Evolutionary conservation across 805 yeast species (phyloP).

Genomic region (Candida boidinii): DNA sequence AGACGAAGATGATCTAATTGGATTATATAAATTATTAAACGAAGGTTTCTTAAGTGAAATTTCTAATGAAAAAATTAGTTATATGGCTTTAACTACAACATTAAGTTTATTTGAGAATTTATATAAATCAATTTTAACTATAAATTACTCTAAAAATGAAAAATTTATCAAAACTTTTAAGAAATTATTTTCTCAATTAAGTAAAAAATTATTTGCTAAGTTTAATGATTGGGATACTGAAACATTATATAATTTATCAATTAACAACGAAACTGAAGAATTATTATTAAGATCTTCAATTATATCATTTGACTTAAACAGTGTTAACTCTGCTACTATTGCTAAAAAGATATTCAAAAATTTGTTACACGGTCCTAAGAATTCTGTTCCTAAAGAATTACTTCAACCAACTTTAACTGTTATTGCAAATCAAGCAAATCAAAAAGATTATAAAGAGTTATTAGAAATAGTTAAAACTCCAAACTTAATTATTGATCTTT

Average conservation of each 20-base stretch:
- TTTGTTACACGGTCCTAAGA: slow-evolving; percentile 43
- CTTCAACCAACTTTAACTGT: slow-evolving; percentile 35
- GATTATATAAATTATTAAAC: slow-evolving; percentile 25
- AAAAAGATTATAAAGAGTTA: slow-evolving; percentile 53
- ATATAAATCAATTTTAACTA: slow-evolving; percentile 18
- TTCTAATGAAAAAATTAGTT: slow-evolving; percentile 20
- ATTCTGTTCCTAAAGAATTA: slow-evolving; percentile 44
- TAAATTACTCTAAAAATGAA: slow-evolving; percentile 9
- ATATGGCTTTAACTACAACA: slow-evolving; percentile 27
- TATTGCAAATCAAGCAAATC: slow-evolving; percentile 18
- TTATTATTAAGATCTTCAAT: slow-evolving; percentile 15
- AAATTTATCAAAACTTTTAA: not conserved
- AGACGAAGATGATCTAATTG: slow-evolving; percentile 20
- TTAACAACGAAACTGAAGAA: not conserved
- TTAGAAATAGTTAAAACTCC: slow-evolving; percentile 44
- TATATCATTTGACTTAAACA: slow-evolving; percentile 28
- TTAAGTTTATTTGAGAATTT: slow-evolving; percentile 26
- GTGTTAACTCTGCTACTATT: slow-evolving; percentile 21
- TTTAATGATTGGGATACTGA: not conserved
- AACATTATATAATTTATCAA: slow-evolving; percentile 7
- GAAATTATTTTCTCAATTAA: not conserved
- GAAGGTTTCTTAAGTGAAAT: slow-evolving; percentile 16
- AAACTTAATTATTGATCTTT: no score
- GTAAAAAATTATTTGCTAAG: slow-evolving; percentile 1
- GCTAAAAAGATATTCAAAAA: slow-evolving; percentile 37